These are phyloP conservation scores for Candida coquimbonensis DNA, from an alignment of 805 yeast species.

Conservation along the genomic window DNA sequence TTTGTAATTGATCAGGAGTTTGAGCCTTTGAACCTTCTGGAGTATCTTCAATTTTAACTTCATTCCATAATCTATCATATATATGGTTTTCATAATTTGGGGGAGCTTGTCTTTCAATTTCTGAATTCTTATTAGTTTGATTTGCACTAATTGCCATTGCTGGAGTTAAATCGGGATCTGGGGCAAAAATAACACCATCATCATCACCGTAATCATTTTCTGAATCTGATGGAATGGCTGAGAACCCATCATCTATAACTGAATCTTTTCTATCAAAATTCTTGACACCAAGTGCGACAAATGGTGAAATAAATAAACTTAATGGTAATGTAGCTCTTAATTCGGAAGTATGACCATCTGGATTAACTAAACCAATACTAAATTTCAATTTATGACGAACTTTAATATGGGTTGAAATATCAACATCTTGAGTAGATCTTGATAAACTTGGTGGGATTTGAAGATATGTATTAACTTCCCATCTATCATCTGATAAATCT, in stretches of 20 bases:
- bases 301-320: constrained; percentile 70
- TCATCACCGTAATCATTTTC: constrained; percentile 21
- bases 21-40: constrained; percentile 25
- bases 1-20: constrained; percentile 23
- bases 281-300: constrained; percentile 60
- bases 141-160: constrained; percentile 12
- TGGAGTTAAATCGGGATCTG: constrained; percentile 27
- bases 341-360: constrained; percentile 91
- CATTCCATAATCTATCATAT: constrained; percentile 74
- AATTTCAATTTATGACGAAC: constrained; percentile 87
- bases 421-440: constrained; percentile 83
- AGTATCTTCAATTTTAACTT: constrained; percentile 32
- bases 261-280: constrained; percentile 21
- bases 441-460: constrained; percentile 67
- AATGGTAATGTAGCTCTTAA: constrained; percentile 86
- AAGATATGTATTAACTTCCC: constrained; percentile 65
- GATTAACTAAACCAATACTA: constrained; percentile 68
- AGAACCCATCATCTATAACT: constrained; percentile 17
- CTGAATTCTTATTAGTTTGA: constrained; percentile 17
- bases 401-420: constrained; percentile 58
- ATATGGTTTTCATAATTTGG: constrained; percentile 79
- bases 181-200: constrained; percentile 34
- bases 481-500: constrained; percentile 41
- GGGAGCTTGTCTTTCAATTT: constrained; percentile 61
- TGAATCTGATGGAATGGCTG: constrained; percentile 23